Percentiles rank a stretch among this genome's conserved stretches.
Conservation (phyloP, 169 alveolate genomes). For the Sarcocystis neurona region DNA sequence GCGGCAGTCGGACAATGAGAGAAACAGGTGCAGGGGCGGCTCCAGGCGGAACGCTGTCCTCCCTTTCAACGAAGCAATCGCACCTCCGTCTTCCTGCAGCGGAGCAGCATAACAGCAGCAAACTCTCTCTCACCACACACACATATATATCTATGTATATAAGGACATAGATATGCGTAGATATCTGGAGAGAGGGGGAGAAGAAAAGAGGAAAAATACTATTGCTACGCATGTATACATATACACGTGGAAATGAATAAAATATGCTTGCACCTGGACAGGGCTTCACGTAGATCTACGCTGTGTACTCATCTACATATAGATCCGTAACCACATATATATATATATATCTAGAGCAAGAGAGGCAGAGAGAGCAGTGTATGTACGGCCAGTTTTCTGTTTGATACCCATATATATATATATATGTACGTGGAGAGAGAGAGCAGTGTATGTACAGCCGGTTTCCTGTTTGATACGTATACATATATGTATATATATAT, state of each 20-base stretch:
- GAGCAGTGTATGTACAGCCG: not conserved
- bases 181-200: not conserved
- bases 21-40: constrained; percentile 46
- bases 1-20: constrained; percentile 37
- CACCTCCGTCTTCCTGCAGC: not conserved
- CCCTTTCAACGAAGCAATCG: not conserved
- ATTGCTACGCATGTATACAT: not conserved
- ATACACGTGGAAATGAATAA: not conserved
- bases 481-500: not conserved
- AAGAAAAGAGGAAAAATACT: not conserved
- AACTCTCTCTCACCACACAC: not conserved
- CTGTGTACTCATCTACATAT: not conserved
- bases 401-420: not conserved
- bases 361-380: not conserved
- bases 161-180: not conserved
- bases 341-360: not conserved
- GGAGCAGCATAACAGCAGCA: not conserved
- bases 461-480: not conserved
- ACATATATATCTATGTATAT: not conserved
- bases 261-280: not conserved
- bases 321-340: not conserved
- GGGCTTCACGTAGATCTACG: not conserved
- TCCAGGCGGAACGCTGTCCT: constrained; percentile 13
- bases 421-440: too few relatives aligned
- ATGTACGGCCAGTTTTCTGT: not conserved